Base-by-base conservation (phyloP, 2,329 filamentous ascomycete species). In the Xylaria sp. region DNA sequence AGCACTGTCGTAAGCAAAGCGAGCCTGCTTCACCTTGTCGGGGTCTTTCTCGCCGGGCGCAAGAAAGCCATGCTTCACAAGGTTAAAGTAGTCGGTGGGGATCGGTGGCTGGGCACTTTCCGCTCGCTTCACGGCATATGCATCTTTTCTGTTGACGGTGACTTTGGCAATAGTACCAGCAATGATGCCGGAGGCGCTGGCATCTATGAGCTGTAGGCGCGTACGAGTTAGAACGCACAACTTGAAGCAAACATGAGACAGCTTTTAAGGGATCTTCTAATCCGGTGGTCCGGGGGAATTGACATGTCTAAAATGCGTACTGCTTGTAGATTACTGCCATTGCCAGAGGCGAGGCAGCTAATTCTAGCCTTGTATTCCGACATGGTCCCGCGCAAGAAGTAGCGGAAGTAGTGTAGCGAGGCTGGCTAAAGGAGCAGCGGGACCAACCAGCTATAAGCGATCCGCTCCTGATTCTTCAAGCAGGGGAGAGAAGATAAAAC, bases 71-170 rank as follows among this genome's bases (percentile, higher is more conserved):
- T 93, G 91, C 43, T 88, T 86, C 65, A 94, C 85, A 49, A 96
- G 87, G 80, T 95, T 95, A 85, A 95, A 94, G 83, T 95, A 95
- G 64, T 88, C 87, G 64, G 89, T 92, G 0, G 92, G 90, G 66
- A 97, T 94, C 65, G 67, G 65, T 1, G 71, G 65, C 13, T 81
- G 80, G 43, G 75, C 89, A 87, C 79, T 83, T 31, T 82, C 80
- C 8, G 82, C 83, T 46, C 83, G 79, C 46, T 75, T 75, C 1
- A 77, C 81, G 1, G 85, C 84, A 66, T 80, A 83, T 4, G 85
- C 86, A 20, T 80, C 84, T 69, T 79, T 81, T 41, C 85, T 80
- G 76, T 88, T 88, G 12, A 84, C 82, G 20, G 84, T 78, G 41
- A 88, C 80, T 51, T 79, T 80, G 67, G 83, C 77, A 69, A 89